These are phyloP conservation scores for Rhodotorula sp. DNA, from an alignment of 1,284 basidiomycete genomes.

Conservation along the genomic window DNA sequence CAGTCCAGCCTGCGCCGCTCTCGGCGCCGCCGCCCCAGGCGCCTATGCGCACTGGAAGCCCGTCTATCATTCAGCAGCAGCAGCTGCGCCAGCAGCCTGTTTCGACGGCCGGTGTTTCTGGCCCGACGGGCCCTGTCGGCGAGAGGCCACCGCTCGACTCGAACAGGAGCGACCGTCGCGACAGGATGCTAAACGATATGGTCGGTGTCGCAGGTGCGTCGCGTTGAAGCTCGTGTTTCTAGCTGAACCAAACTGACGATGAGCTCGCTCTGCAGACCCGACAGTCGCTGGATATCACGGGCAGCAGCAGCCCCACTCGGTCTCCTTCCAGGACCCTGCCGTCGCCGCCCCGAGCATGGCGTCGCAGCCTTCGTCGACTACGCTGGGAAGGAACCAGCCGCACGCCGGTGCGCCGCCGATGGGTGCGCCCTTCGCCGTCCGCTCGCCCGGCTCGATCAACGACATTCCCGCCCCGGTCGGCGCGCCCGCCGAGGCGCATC, in stretches of 20 bases:
- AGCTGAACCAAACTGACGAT: not conserved
- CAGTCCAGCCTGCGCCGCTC: not conserved
- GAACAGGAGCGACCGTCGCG: slow-evolving; percentile 19
- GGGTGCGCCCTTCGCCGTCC: too few species aligned
- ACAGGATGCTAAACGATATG: slow-evolving; percentile 27
- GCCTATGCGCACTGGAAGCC: not conserved
- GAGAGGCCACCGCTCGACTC: slow-evolving; percentile 7
- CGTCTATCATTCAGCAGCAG: not conserved
- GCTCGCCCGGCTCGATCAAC: too few species aligned
- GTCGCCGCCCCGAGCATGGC: not conserved
- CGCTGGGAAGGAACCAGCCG: not conserved
- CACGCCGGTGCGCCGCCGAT: not conserved
- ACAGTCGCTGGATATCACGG: not conserved
- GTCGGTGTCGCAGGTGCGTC: slow-evolving; percentile 28
- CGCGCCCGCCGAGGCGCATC: not conserved
- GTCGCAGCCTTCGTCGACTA: not conserved
- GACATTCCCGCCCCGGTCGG: not conserved
- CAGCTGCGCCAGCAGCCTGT: not conserved
- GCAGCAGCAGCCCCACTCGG: not conserved
- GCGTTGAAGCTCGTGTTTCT: not conserved
- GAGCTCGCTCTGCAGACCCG: not conserved
- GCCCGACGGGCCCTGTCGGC: slow-evolving; percentile 5
- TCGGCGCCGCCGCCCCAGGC: not conserved
- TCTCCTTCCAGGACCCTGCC: not conserved
- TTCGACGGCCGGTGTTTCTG: not conserved